Conservation (phyloP, 495 filamentous ascomycete species). For the Xanthoparmelia taractica region DNA sequence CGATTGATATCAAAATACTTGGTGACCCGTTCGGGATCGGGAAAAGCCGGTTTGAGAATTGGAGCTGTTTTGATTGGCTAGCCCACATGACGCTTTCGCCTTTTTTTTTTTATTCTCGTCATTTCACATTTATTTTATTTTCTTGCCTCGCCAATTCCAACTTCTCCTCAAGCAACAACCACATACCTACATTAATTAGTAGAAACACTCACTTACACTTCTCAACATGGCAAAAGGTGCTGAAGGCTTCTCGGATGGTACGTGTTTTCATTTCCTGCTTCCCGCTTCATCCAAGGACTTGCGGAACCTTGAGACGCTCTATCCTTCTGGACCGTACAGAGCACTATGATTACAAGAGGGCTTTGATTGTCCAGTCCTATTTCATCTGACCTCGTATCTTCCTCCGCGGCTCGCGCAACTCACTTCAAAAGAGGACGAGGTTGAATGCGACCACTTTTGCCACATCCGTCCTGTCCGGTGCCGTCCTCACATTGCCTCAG, state of each 20-base stretch:
- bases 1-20: no score
- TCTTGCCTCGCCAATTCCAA: conserved; percentile 2
- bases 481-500: background rate
- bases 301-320: background rate
- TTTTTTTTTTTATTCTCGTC: background rate
- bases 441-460: background rate
- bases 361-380: background rate
- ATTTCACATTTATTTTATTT: conserved; percentile 13
- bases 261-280: conserved; percentile 18
- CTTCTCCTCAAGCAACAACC: background rate
- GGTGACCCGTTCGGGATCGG: background rate
- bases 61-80: background rate
- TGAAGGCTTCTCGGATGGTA: conserved; percentile 30
- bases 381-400: background rate
- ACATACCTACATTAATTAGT: background rate
- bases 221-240: conserved; percentile 17
- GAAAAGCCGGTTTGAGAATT: background rate
- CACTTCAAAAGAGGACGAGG: background rate
- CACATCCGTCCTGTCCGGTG: background rate
- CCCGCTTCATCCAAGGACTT: background rate
- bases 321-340: background rate
- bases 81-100: background rate
- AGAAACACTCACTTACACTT: background rate
- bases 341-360: background rate
- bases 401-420: no score